Evolutionary conservation across 495 filamentous ascomycete species (phyloP).

Genomic region (Penicillium psychrofluorescens): DNA sequence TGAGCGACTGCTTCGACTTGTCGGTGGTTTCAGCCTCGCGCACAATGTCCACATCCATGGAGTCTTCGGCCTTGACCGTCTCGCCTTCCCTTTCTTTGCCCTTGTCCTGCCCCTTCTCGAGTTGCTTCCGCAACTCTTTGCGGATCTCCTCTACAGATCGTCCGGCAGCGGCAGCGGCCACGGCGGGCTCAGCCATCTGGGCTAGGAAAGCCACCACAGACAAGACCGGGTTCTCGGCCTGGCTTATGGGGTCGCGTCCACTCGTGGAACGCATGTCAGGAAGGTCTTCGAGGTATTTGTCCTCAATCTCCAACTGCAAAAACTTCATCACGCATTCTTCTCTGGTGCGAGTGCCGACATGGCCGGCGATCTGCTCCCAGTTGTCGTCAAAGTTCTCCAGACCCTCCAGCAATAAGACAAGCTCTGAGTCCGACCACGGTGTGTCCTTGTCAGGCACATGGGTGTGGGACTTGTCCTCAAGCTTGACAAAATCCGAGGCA

Average conservation of each 20-base stretch:
- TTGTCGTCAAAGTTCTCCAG: constrained; percentile 89
- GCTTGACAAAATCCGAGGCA: constrained; percentile 69
- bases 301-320: constrained; percentile 83
- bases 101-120: constrained; percentile 56
- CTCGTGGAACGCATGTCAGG: constrained; percentile 57
- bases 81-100: constrained; percentile 33
- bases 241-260: constrained; percentile 76
- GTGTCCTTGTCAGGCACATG: constrained; percentile 70
- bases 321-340: constrained; percentile 97
- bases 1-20: constrained; percentile 42
- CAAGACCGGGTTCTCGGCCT: constrained; percentile 90
- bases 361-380: constrained; percentile 86
- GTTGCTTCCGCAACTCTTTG: constrained; percentile 60
- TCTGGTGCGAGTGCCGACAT: constrained; percentile 83
- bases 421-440: constrained; percentile 85
- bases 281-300: constrained; percentile 77
- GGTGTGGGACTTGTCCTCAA: constrained; percentile 77
- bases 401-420: constrained; percentile 76
- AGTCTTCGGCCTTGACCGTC: constrained; percentile 53
- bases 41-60: constrained; percentile 58
- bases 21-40: constrained; percentile 19
- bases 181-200: constrained; percentile 75
- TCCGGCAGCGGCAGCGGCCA: constrained; percentile 82
- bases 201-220: constrained; percentile 91
- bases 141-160: constrained; percentile 79